Evolutionary conservation across 2,329 filamentous ascomycete species (phyloP), one percentile per base, ranked within the genome.

Genomic region (Orbilia ellipsospora): DNA sequence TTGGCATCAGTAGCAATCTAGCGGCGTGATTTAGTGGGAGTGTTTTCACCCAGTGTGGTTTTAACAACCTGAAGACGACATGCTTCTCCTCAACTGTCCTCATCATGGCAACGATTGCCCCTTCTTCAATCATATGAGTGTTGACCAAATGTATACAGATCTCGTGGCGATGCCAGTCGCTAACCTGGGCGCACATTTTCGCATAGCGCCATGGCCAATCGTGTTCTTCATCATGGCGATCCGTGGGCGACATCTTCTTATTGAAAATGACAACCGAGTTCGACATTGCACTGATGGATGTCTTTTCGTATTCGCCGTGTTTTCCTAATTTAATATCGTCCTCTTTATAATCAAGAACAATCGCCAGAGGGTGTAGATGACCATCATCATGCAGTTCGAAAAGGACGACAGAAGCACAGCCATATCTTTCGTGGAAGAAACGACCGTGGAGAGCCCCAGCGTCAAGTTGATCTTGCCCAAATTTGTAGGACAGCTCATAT

Each of bases 181-280:
- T 81, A 0, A 82, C 81, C 72, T 86, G 85, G 0, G 82, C 83
- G 55, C 83, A 85, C 0, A 83, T 85, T 79, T 86, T 87, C 18
- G 85, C 85, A 77, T 86, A 86, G 56, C 85, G 80, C 85, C 85
- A 87, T 0, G 85, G 81, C 84, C 84, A 87, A 0, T 79, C 82
- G 12, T 50, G 55, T 73, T 85, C 82, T 18, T 79, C 77, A 31
- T 69, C 73, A 1, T 76, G 78, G 0, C 80, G 70, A 50, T 82
- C 81, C 0, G 78, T 74, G 0, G 84, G 81, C 0, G 74, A 77
- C 16, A 83, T 77, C 2, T 84, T 80, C 64, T 82, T 81, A 81
- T 87, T 87, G 82, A 85, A 86, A 72, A 86, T 83, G 52, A 82
- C 83, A 56, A 86, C 82, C 0, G 85, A 86, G 26, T 83, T 81